These are phyloP conservation scores for Agaricus blazei DNA, from an alignment of 768 basidiomycete genomes.

Conservation along the genomic window DNA sequence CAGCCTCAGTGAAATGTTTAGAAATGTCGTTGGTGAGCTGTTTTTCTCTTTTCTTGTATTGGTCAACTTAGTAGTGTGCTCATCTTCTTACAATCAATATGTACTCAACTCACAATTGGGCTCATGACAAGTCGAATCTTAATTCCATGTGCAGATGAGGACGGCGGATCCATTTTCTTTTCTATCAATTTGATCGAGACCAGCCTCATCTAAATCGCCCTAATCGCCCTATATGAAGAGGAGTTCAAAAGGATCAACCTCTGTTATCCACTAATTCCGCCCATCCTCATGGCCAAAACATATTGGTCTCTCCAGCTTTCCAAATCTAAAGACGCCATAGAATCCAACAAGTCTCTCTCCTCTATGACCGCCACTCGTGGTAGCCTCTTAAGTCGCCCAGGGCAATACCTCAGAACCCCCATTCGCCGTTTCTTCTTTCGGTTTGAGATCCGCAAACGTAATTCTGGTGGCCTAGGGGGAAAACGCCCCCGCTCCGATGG, in stretches of 20 bases:
- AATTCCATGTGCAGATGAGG: too few relatives aligned
- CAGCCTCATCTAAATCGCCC: background rate
- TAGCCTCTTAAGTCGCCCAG: background rate
- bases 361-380: background rate
- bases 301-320: background rate
- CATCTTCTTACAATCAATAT: too few relatives aligned
- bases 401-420: constrained; percentile 18
- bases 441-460: constrained; percentile 27
- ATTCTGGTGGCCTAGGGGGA: constrained; percentile 18
- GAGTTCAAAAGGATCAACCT: background rate
- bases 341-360: background rate
- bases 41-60: too few relatives aligned
- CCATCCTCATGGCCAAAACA: background rate
- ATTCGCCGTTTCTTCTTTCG: constrained; percentile 38
- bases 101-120: background rate
- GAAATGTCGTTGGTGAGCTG: too few relatives aligned
- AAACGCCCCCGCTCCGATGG: constrained; percentile 17
- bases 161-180: background rate
- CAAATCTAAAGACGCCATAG: background rate
- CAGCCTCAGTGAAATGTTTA: too few relatives aligned
- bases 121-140: background rate
- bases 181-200: background rate
- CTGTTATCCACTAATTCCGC: background rate
- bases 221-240: background rate
- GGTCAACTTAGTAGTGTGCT: too few relatives aligned